Base-by-base conservation (phyloP, 176 grass and related monocot species). In the Phragmites australis region DNA sequence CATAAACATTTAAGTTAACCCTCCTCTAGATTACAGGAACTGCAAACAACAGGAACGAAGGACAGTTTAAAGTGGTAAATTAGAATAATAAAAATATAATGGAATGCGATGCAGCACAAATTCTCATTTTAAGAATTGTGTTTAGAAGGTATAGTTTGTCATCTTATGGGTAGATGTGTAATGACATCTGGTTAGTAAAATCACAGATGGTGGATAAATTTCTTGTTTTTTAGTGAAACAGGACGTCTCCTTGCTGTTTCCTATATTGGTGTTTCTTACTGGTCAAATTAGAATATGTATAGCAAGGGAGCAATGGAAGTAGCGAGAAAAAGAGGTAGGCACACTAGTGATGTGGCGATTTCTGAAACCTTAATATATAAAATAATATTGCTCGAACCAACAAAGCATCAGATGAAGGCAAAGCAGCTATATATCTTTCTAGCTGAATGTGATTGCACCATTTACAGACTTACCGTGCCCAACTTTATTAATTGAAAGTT, bases 401-500 rank as follows among this genome's bases (percentile, higher is more conserved):
- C 40, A 37, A 15, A 79, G 65, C 18, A 39, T 23, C 14, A 19
- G 40, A 42, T 29, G 29, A 50, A 83, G 27, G 19, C 8, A 26
- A 74, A 47, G n/a, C 16, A 41, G 12, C 25, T 11, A 80, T 51
- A 63, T 40, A 9, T 8, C 8, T 73, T 51, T 39, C 0, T 83
- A 12, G 18, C 22, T 89, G 55, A 86, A 75, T 43, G n/a, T 76
- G 34, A 41, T 50, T 29, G 19, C 37, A 32, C 2, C 0, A 12
- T 77, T 40, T 39, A 54, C 16, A 76, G 50, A 87, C 89, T 89
- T 83, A 98, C 92, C 95, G 51, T 98, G 95, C 19, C 95, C 92
- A 68, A 94, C 92, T 93, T 94, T 98, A 83, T 94, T 98, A 64
- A 98, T 98, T 59, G 95, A 98, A 53, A 98, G 81, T 84, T 98